Conservation (phyloP, 306 rosid genomes). For the Mucuna pruriens region DNA sequence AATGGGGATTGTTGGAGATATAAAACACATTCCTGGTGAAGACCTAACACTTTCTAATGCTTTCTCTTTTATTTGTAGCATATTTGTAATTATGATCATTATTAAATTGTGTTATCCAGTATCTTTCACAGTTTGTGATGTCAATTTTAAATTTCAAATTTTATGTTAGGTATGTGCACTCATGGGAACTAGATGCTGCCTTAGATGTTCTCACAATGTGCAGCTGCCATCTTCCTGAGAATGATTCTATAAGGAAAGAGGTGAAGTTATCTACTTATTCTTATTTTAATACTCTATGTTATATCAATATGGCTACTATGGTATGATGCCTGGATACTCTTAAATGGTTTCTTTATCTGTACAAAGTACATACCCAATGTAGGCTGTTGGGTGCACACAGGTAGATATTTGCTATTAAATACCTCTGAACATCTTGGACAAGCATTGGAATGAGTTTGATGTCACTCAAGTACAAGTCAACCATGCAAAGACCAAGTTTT, state of each 20-base stretch:
- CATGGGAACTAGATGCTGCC: slow-evolving; percentile 95
- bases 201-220: slow-evolving; percentile 98
- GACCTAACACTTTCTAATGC: slow-evolving; percentile 3
- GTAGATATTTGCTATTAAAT: neutral
- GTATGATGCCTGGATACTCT: slow-evolving; percentile 21
- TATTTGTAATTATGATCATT: slow-evolving; percentile 9
- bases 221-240: slow-evolving; percentile 86
- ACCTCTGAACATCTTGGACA: slow-evolving; percentile 8
- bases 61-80: slow-evolving; percentile 22
- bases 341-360: neutral
- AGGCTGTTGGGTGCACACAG: slow-evolving; percentile 1
- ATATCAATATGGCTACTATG: neutral
- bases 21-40: slow-evolving; percentile 1
- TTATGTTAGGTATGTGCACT: slow-evolving; percentile 71
- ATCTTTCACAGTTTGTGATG: slow-evolving; percentile 26
- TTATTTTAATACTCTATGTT: slow-evolving; percentile 22
- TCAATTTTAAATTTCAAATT: slow-evolving; percentile 28
- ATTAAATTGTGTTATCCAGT: slow-evolving; percentile 6
- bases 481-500: slow-evolving; percentile 10
- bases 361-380: neutral
- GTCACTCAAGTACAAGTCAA: neutral
- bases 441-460: slow-evolving; percentile 16
- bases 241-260: slow-evolving; percentile 68
- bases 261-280: slow-evolving; percentile 51
- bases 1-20: slow-evolving; percentile 20